These are phyloP conservation scores for Colletotrichum sp. DNA, from an alignment of 2,329 filamentous ascomycete genomes.

Conservation along the genomic window DNA sequence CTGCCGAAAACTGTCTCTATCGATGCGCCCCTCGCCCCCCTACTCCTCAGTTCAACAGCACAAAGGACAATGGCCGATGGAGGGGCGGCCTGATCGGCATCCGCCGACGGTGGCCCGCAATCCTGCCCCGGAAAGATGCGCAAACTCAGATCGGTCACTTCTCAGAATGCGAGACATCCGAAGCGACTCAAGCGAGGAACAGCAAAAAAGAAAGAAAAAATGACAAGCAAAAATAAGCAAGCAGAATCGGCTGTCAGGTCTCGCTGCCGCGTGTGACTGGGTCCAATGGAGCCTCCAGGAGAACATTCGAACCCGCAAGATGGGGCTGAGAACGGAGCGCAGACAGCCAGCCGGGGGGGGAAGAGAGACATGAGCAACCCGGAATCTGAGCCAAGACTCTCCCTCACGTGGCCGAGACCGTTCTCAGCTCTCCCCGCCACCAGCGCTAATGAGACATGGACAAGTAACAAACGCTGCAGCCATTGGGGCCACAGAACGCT, in stretches of 20 bases:
- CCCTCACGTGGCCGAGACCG: slow-evolving; percentile 2
- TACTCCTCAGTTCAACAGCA: not conserved
- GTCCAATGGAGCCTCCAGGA: not conserved
- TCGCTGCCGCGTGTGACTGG: not conserved
- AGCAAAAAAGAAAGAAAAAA: not conserved
- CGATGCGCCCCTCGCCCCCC: not conserved
- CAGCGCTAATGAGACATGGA: not conserved
- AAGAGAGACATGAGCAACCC: not conserved
- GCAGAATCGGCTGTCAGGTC: not conserved
- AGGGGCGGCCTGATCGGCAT: not conserved
- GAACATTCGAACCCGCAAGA: not conserved
- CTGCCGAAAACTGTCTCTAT: not conserved
- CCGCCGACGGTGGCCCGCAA: not conserved
- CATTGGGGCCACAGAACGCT: not conserved
- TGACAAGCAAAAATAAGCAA: not conserved
- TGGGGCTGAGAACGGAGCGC: not conserved
- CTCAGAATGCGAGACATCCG: not conserved
- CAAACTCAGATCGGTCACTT: slow-evolving; percentile 3
- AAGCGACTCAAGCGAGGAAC: not conserved
- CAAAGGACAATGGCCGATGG: not conserved
- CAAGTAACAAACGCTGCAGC: not conserved
- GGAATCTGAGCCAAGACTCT: not conserved
- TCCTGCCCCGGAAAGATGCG: not conserved
- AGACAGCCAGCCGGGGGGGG: not conserved
- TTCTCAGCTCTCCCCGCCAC: slow-evolving; percentile 5